Evolutionary conservation across 495 filamentous ascomycete species (phyloP), one percentile per base, ranked within the genome.

Genomic region (Xylaria palmicola): DNA sequence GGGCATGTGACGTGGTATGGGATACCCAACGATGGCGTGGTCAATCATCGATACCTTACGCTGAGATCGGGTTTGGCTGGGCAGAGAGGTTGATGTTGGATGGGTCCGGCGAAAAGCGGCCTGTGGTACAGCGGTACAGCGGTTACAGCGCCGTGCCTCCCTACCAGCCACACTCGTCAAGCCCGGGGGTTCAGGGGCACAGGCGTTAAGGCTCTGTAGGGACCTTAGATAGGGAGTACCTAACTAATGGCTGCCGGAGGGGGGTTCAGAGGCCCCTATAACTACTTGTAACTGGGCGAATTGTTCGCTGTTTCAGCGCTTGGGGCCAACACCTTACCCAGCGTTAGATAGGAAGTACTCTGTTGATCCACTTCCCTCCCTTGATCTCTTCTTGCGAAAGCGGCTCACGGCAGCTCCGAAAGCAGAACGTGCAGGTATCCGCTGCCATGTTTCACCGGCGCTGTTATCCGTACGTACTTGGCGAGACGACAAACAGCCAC

Each of bases 1-100:
- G 24, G 19, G 36, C 51, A 40, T 54, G 39, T 56, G 53, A 32
- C 53, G 53, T 56, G 6, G 39, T 56, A 41, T 44, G 53, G 13
- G 53, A 15, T 15, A 15, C 13, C 41, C 52, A 43, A 56, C 44
- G 51, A 9, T 15, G 52, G 32, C 10, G 30, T 30, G 37, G 7
- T 32, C 15, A 10, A 52, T 9, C n/a, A 13, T 13, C 9, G 20
- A 24, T 40, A 29, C 4, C 15, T 41, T 22, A n/a, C n/a, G n/a
- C n/a, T n/a, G n/a, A n/a, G n/a, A n/a, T n/a, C n/a, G n/a, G 10
- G 49, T 52, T 52, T 52, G 49, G 27, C 24, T 50, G 47, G 27
- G n/a, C 47, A 37, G 49, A 37, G 13, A 22, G 29, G 19, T 39
- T 26, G 34, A 37, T 15, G 39, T 24, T 30, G 17, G 39, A 34